Conservation (phyloP, 306 rosid species). For the Quercus ilex region DNA sequence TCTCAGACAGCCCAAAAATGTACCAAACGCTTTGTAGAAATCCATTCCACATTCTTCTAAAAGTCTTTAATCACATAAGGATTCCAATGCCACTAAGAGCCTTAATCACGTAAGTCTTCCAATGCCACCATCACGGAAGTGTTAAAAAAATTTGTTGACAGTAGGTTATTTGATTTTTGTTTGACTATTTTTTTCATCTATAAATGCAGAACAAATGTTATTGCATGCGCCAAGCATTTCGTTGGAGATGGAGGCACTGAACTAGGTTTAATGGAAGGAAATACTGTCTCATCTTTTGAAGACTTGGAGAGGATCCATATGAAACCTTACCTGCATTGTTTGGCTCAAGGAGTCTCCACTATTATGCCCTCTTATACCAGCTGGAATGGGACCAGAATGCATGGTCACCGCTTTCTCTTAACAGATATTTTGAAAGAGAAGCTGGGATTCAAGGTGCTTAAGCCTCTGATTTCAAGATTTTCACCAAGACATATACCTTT, state of each 20-base stretch:
- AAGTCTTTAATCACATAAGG: no score
- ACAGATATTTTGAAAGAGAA: constrained; percentile 68
- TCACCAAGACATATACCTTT: no score
- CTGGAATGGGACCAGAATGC: constrained; percentile 73
- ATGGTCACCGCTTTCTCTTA: constrained; percentile 58
- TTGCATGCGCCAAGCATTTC: constrained; percentile 93
- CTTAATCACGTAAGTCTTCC: no score
- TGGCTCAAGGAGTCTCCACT: constrained; percentile 76
- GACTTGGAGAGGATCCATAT: constrained; percentile 75
- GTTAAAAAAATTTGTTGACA: not conserved
- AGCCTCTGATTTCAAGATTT: no score
- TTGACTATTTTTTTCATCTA: not conserved
- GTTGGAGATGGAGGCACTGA: constrained; percentile 89
- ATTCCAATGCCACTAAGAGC: no score
- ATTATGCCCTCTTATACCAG: constrained; percentile 81
- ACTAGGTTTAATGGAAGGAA: constrained; percentile 73
- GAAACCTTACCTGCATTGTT: constrained; percentile 82
- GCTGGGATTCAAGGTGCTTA: constrained; percentile 74
- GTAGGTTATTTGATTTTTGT: constrained; percentile 8
- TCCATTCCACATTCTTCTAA: no score
- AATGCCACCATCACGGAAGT: no score
- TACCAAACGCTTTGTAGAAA: no score
- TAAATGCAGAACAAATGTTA: constrained; percentile 54
- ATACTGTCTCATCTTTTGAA: constrained; percentile 57
- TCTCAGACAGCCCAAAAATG: no score